These are phyloP conservation scores for Solanum pinnatisectum DNA, from an alignment of 257 asterid genomes.

Conservation along the genomic window DNA sequence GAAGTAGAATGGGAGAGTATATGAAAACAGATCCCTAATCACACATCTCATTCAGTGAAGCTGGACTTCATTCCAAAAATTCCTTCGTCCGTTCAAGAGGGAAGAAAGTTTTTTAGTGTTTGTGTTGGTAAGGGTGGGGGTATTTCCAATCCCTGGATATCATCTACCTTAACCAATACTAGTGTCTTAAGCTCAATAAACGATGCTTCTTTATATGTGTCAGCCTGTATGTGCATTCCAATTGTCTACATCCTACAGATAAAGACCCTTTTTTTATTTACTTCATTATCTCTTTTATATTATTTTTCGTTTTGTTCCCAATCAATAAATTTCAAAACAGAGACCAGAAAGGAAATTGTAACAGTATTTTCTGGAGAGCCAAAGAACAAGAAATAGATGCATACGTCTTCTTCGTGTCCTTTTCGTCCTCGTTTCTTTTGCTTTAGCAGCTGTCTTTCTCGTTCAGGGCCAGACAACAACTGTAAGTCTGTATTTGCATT, in stretches of 20 bases:
- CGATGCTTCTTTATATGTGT: background rate
- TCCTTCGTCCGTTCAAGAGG: background rate
- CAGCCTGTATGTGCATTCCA: background rate
- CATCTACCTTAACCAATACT: background rate
- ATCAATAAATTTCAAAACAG: background rate
- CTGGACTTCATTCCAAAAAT: background rate
- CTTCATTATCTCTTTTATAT: background rate
- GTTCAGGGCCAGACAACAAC: conserved; percentile 77
- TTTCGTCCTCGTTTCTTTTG: conserved; percentile 87
- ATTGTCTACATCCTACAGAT: background rate
- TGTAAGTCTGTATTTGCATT: conserved; percentile 83
- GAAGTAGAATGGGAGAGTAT: background rate
- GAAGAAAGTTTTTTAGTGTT: background rate
- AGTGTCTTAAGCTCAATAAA: background rate
- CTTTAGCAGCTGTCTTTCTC: conserved; percentile 68
- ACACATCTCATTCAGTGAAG: background rate
- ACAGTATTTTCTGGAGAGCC: background rate
- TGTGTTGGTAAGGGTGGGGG: background rate
- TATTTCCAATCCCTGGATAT: background rate
- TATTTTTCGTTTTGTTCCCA: background rate
- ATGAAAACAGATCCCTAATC: background rate
- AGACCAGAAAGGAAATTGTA: background rate
- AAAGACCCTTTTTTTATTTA: background rate
- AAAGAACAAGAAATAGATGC: conserved; percentile 4
- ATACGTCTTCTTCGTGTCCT: conserved; percentile 91